Conservation (phyloP, 352 stramenopile genomes). For the Phytophthora agathidicida region DNA sequence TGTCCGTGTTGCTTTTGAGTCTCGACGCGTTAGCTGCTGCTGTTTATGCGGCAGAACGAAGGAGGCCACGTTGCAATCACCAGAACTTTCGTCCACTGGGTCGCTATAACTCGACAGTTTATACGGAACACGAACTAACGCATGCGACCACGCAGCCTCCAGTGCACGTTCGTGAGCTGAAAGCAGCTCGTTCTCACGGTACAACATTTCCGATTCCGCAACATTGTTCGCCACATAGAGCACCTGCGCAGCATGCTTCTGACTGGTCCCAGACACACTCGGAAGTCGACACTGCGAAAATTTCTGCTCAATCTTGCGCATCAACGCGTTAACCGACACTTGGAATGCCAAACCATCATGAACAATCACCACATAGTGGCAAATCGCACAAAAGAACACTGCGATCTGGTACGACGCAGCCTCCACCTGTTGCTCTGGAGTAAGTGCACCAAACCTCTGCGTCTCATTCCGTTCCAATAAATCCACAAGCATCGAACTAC, state of each 20-base stretch:
- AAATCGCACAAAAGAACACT: slow-evolving; percentile 72
- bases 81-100: not conserved
- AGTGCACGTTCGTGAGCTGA: slow-evolving; percentile 44
- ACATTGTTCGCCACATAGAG: slow-evolving; percentile 70
- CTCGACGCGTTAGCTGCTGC: slow-evolving; percentile 7
- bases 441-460: slow-evolving; percentile 53
- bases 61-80: slow-evolving; percentile 10
- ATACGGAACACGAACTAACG: slow-evolving; percentile 24
- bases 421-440: slow-evolving; percentile 73
- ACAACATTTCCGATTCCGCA: slow-evolving; percentile 33
- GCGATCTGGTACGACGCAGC: slow-evolving; percentile 65
- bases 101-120: slow-evolving; percentile 17
- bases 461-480: slow-evolving; percentile 55
- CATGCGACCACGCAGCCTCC: slow-evolving; percentile 37
- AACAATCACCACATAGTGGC: slow-evolving; percentile 79
- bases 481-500: slow-evolving; percentile 61
- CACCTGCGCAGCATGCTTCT: slow-evolving; percentile 60
- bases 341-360: slow-evolving; percentile 52
- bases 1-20: not conserved
- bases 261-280: slow-evolving; percentile 59
- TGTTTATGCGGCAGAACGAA: slow-evolving; percentile 26
- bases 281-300: slow-evolving; percentile 62
- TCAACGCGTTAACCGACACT: slow-evolving; percentile 42
- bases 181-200: slow-evolving; percentile 38
- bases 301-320: slow-evolving; percentile 59